Evolutionary conservation across 176 grass and related monocot genomes (phyloP).

Genomic region (Hsuehochloa calcarea): DNA sequence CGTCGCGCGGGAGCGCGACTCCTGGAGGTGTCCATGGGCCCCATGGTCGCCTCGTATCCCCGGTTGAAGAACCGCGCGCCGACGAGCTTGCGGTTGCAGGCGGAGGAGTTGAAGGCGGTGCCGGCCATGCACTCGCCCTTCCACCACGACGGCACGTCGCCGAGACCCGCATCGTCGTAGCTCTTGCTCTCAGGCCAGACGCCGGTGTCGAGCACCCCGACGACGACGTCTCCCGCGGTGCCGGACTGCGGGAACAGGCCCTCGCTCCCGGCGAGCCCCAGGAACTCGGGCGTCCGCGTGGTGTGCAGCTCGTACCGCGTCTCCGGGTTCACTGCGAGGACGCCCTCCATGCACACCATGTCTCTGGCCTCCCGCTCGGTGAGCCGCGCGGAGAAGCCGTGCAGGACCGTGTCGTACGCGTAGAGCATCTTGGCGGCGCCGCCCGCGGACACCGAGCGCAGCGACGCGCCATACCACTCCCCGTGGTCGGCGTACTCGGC

Average conservation of each 20-base stretch:
- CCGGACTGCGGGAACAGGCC: constrained; percentile 54
- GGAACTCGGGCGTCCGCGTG: constrained; percentile 90
- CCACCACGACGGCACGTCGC: constrained; percentile 56
- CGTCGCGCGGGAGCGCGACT: constrained; percentile 73
- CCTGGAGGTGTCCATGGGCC: constrained; percentile 59
- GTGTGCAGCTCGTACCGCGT: constrained; percentile 74
- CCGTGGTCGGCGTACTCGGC: constrained; percentile 51
- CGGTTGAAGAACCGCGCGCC: constrained; percentile 72
- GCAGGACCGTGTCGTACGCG: constrained; percentile 66
- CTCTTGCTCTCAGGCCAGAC: constrained; percentile 86
- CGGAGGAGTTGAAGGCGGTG: constrained; percentile 46
- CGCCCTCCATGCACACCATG: constrained; percentile 37
- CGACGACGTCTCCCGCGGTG: constrained; percentile 55
- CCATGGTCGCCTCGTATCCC: constrained; percentile 83
- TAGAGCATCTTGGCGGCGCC: constrained; percentile 63
- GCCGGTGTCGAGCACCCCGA: constrained; percentile 82
- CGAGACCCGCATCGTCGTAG: constrained; percentile 67
- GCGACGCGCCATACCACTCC: constrained; percentile 85
- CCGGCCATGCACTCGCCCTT: constrained; percentile 60
- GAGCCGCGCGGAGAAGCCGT: constrained; percentile 84
- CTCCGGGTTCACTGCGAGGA: constrained; percentile 72
- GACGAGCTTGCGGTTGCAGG: constrained; percentile 83
- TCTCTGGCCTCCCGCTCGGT: constrained; percentile 47
- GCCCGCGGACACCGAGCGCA: constrained; percentile 52
- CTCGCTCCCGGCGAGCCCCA: constrained; percentile 53